Evolutionary conservation across 345 rosid species (phyloP).

Genomic region (Populus deltoides): DNA sequence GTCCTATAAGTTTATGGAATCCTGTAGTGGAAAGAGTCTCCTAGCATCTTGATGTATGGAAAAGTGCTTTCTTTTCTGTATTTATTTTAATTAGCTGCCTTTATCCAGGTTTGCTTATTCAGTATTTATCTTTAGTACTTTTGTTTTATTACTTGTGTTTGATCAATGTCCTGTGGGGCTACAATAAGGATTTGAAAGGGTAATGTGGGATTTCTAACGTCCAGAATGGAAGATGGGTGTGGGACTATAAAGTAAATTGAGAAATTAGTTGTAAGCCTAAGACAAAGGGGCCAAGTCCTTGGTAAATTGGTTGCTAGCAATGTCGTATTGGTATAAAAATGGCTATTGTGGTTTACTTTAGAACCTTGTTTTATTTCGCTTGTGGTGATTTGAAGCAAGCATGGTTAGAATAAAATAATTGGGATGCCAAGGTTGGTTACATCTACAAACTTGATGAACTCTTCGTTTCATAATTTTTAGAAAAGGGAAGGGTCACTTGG

Average conservation of each 20-base stretch:
- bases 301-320: neutral
- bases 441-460: neutral
- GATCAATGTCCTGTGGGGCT: no score
- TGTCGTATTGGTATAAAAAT: neutral
- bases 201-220: neutral
- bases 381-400: neutral
- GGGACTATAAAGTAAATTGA: neutral
- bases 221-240: neutral
- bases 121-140: no score
- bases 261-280: neutral
- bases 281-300: neutral
- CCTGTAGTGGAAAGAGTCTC: neutral
- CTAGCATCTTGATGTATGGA: neutral
- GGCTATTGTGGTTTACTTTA: neutral
- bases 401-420: neutral
- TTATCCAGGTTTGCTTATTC: no score
- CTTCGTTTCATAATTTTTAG: neutral
- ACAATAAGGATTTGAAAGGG: neutral
- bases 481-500: neutral
- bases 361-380: neutral
- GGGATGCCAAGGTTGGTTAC: neutral
- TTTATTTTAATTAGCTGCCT: no score
- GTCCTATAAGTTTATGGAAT: neutral
- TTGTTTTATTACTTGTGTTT: no score
- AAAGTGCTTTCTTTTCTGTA: neutral